phyloP scores from a whole-genome alignment of 805 yeast genomes.

The Monosporozyma solicola region DNA sequence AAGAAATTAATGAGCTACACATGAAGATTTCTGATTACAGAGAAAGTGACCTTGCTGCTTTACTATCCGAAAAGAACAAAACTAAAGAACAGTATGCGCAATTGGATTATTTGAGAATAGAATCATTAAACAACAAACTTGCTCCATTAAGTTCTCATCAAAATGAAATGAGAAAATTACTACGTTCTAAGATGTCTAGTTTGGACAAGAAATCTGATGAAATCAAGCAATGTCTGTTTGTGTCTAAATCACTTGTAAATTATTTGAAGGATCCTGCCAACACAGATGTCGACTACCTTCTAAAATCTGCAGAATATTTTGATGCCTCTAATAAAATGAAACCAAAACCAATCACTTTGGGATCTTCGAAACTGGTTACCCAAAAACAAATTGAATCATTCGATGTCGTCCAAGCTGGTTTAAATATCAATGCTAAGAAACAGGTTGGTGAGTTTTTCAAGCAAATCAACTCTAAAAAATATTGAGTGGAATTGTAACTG shows the following conservation, averaged over 20 bases:
- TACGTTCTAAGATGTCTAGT: constrained; percentile 18
- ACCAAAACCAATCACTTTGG: not conserved
- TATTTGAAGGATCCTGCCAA: not conserved
- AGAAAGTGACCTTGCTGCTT: not conserved
- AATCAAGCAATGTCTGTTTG: constrained; percentile 14
- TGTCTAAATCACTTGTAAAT: constrained; percentile 14
- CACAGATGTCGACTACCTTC: not conserved
- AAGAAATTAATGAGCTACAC: constrained; percentile 1
- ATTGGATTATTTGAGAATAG: constrained; percentile 6
- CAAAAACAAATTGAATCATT: constrained; percentile 9
- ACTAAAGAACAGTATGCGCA: constrained; percentile 7
- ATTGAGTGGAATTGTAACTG: not conserved
- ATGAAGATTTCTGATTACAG: not conserved
- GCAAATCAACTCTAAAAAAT: not conserved
- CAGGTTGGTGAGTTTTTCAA: constrained; percentile 23
- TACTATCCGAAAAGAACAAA: not conserved
- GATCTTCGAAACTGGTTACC: not conserved
- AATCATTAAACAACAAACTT: constrained; percentile 2
- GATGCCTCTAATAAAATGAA: not conserved
- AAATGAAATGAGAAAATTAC: constrained; percentile 9
- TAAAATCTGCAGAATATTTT: not conserved
- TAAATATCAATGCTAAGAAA: constrained; percentile 18
- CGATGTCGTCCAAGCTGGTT: constrained; percentile 18
- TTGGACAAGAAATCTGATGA: constrained; percentile 10
- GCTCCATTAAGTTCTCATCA: constrained; percentile 20